Base-by-base conservation (phyloP, 139 green algal genomes). In the Tetraselmis striata region DNA sequence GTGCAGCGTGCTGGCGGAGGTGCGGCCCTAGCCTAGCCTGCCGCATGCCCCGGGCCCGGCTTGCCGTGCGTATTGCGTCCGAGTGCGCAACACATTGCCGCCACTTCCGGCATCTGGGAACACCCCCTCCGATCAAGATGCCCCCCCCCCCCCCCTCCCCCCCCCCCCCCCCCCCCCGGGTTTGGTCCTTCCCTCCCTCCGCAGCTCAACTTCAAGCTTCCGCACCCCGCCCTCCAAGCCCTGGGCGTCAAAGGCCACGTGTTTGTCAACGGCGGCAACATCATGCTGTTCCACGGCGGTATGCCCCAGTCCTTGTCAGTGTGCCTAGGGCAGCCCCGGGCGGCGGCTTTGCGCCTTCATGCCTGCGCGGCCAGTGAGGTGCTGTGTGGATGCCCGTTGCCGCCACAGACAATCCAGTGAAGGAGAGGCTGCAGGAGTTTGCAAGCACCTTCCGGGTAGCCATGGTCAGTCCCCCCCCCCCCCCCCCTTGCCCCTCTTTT, bases 231-330 rank as follows among this genome's bases (percentile, higher is more conserved):
- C 1, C 26, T 92, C 30, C 77, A 82, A 2, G 83, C 88, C 31
- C 59, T 83, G 25, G 89, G 87, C 67, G 81, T 93, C 11, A 83
- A 94, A n/a, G 93, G 89, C 32, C 93, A 96, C 67, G 79, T 90
- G 2, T 96, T 96, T 83, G 59, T 93, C 1, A 95, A 96, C 75
- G 90, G 88, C 11, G 93, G 93, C 29, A 95, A 84, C 81, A 75
- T 88, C 25, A 77, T 87, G 26, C 83, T 83, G 30, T 59, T 95
- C 32, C 59, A 81, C 28, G 83, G 83, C 79, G 77, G 45, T 67
- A 18, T 67, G 45, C 5, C 5, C 5, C 45, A 5, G 5, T 67
- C 45, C 45, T 67, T 18, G 45, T n/a, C n/a, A n/a, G n/a, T n/a
- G n/a, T n/a, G n/a, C n/a, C n/a, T n/a, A n/a, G n/a, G n/a, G n/a